Evolutionary conservation across 371 early-diverging fungal species (phyloP), one percentile per base, ranked within the genome.

Genomic region (Racocetra persica): DNA sequence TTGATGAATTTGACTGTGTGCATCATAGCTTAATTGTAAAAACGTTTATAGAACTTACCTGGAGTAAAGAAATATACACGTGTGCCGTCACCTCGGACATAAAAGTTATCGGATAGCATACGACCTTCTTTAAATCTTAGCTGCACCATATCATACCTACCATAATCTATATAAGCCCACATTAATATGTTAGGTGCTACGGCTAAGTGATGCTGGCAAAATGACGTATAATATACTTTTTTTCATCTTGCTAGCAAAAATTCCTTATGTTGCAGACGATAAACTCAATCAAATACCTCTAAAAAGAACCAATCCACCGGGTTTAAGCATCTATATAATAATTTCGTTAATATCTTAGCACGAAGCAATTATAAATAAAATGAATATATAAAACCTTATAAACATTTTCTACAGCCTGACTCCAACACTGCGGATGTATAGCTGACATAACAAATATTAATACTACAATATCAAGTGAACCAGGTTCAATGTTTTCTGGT

Each of bases 81-180:
- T 26, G 90, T 90, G 52, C 97, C 97, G 82, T 97, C 98, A 80
- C 95, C 95, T 69, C 98, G 94, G 49, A 94, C 94, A 84, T 96
- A 97, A 67, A 96, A 84, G 78, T 94, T 95, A n/a, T 93, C 91
- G 59, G 91, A 92, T 4, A 97, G 85, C 78, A 91, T 92, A 74
- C 93, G 93, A 26, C 94, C 94, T 0, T 93, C 88, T 77, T 93
- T 91, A 82, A 97, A 97, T 82, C 96, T 91, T 82, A 97, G 86
- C 82, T 97, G 97, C 0, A 97, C 97, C 83, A 93, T 90, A 83
- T 97, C 98, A 83, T 95, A 95, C 11, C 93, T 82, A 13, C 93
- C 98, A 84, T 97, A 97, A 86, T 97, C 98, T 79, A 22, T 32
- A 11, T 7, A 51, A 45, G 26, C 18, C 24, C 65, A 36, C 10